These are phyloP conservation scores for Fusarium siculi DNA, from an alignment of 2,329 filamentous ascomycete species.

Conservation along the genomic window DNA sequence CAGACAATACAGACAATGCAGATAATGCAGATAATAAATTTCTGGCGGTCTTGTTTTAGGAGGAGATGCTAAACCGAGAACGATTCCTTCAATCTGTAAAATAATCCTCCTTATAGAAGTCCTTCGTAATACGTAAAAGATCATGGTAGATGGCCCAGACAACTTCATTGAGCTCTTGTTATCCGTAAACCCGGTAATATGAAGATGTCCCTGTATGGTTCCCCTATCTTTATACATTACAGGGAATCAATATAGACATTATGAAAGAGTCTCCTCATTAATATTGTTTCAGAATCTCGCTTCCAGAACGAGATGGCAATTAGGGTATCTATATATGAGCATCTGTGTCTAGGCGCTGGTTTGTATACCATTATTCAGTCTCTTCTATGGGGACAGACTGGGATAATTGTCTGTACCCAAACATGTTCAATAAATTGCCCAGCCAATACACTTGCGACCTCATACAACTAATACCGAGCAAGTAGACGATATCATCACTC, in stretches of 20 bases:
- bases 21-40: too few species aligned
- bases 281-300: not conserved
- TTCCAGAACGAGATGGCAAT: not conserved
- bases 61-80: not conserved
- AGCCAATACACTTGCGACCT: not conserved
- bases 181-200: too few species aligned
- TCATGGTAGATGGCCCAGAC: fast-evolving
- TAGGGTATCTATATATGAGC: too few species aligned
- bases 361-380: fast-evolving
- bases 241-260: not conserved
- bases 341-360: not conserved
- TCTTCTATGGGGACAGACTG: not conserved
- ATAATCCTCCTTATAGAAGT: too few species aligned
- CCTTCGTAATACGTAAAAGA: not conserved
- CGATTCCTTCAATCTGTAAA: not conserved
- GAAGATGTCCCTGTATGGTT: fast-evolving
- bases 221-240: not conserved
- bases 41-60: not conserved
- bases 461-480: not conserved
- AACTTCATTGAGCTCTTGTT: not conserved
- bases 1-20: not conserved
- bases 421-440: not conserved
- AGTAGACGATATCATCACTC: fast-evolving
- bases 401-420: not conserved
- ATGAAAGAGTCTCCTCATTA: not conserved